Conservation (phyloP, 2,329 filamentous ascomycete genomes). For the Epichloe gansuensis region DNA sequence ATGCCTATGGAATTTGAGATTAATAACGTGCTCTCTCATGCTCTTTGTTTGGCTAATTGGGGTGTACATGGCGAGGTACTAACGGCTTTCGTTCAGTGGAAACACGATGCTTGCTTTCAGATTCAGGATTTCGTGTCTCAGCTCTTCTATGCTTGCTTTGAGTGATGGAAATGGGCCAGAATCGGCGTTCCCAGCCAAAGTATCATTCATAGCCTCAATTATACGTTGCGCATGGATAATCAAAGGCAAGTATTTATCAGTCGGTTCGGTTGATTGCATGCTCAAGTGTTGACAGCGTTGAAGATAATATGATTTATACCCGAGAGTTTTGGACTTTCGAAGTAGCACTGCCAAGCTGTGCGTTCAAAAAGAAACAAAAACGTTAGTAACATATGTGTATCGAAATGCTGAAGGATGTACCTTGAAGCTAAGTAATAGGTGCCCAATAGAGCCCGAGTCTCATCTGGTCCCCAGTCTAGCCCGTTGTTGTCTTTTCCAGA, state of each 20-base stretch:
- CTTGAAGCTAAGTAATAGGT: slow-evolving; percentile 21
- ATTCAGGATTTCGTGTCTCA: slow-evolving; percentile 8
- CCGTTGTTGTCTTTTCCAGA: slow-evolving; percentile 8
- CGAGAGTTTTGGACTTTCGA: slow-evolving; percentile 19
- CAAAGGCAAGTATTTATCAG: slow-evolving; percentile 17
- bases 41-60: no score
- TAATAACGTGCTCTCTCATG: not conserved
- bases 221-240: slow-evolving; percentile 20
- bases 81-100: slow-evolving; percentile 19
- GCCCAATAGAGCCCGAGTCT: slow-evolving; percentile 18
- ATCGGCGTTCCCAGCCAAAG: slow-evolving; percentile 7
- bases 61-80: not conserved
- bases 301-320: slow-evolving; percentile 16
- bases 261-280: slow-evolving; percentile 5
- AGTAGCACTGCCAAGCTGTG: slow-evolving; percentile 17
- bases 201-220: slow-evolving; percentile 19
- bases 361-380: no score
- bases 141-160: slow-evolving; percentile 7
- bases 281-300: slow-evolving; percentile 14
- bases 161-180: slow-evolving; percentile 9
- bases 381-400: not conserved
- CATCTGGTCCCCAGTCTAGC: slow-evolving; percentile 14
- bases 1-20: slow-evolving; percentile 10
- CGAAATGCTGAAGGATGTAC: slow-evolving; percentile 7
- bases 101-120: slow-evolving; percentile 16